These are phyloP conservation scores for Coniochaeta pulveracea DNA, from an alignment of 2,329 filamentous ascomycete species.

Conservation along the genomic window DNA sequence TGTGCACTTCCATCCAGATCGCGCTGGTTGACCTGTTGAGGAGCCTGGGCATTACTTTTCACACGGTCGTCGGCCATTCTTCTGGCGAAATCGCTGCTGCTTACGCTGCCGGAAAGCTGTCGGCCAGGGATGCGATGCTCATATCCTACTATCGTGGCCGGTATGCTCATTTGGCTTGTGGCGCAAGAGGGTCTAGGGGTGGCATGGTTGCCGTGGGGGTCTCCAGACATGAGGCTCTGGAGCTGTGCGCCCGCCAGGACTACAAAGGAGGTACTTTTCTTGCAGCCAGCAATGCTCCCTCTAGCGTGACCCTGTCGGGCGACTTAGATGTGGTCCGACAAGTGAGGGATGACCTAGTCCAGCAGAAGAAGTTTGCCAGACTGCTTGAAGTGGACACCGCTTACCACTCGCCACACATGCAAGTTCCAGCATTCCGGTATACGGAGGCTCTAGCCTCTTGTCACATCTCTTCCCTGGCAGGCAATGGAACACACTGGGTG, in stretches of 20 bases:
- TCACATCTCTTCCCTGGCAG: slow-evolving; percentile 11
- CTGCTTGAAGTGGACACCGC: slow-evolving; percentile 30
- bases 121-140: slow-evolving; percentile 23
- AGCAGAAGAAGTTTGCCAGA: slow-evolving; percentile 19
- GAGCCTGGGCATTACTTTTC: slow-evolving; percentile 15
- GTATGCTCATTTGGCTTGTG: slow-evolving; percentile 14
- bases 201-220: slow-evolving; percentile 25
- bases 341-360: slow-evolving; percentile 11
- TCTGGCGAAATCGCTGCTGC: slow-evolving; percentile 33
- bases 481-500: slow-evolving; percentile 22
- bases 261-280: slow-evolving; percentile 17
- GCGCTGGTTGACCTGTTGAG: slow-evolving; percentile 20
- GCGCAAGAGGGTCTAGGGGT: slow-evolving; percentile 12
- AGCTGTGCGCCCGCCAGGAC: slow-evolving; percentile 11
- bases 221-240: slow-evolving; percentile 13
- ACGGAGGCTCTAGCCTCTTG: slow-evolving; percentile 16
- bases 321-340: slow-evolving; percentile 17
- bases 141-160: slow-evolving; percentile 28
- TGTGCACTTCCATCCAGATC: slow-evolving; percentile 43
- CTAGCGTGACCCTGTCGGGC: slow-evolving; percentile 24
- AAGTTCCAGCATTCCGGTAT: slow-evolving; percentile 20
- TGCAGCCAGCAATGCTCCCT: slow-evolving; percentile 19
- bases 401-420: slow-evolving; percentile 39
- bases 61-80: slow-evolving; percentile 25
- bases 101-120: slow-evolving; percentile 25